Base-by-base conservation (phyloP, 1,284 basidiomycete genomes). In the Cutaneotrichosporon cavernicola region DNA sequence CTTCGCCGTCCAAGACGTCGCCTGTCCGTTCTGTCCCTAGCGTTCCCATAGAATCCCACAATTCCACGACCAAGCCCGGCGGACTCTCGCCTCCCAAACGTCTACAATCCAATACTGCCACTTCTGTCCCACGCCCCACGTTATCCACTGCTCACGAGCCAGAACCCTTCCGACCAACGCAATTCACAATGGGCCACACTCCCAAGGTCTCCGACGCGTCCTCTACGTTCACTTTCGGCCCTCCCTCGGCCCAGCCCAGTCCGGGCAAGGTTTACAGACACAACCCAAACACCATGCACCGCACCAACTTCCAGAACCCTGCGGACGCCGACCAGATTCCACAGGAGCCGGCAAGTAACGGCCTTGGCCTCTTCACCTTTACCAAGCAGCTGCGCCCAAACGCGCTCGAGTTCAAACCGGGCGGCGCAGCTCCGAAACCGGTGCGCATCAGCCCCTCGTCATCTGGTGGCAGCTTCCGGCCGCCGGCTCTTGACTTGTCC, bases 351-450 rank as follows among this genome's bases (percentile, higher is more conserved):
- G 14, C 51, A 13, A 32, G 51, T 22, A 56, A 58, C 32, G 63
- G 62, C n/a, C 58, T 68, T 1, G 64, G 64, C 0, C 62, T 68
- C 5, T 68, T 68, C 58, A 68, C 67, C 0, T 68, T 65, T 32
- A 62, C 60, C 1, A 59, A 65, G 49, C 64, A 64, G 36, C 46
- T 65, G 3, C 63, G 66, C 16, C 63, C 65, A 1, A 59, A 26
- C 4, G 66, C 60, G 1, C 13, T 55, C 9, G 61, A 60, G 50
- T 63, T 57, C 26, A 60, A 50, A 34, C 55, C 65, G 11, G 30
- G 51, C 9, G 51, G 30, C 5, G 6, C 30, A 5, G 31, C 31
- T 4, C 30, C 51, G 6, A 53, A 53, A 31, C 30, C 31, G 30
- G 34, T 13, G 5, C 51, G 51, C 0, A 32, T 53, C 51, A 53